Conservation (phyloP, 495 filamentous ascomycete species). For the Halenospora varia region DNA sequence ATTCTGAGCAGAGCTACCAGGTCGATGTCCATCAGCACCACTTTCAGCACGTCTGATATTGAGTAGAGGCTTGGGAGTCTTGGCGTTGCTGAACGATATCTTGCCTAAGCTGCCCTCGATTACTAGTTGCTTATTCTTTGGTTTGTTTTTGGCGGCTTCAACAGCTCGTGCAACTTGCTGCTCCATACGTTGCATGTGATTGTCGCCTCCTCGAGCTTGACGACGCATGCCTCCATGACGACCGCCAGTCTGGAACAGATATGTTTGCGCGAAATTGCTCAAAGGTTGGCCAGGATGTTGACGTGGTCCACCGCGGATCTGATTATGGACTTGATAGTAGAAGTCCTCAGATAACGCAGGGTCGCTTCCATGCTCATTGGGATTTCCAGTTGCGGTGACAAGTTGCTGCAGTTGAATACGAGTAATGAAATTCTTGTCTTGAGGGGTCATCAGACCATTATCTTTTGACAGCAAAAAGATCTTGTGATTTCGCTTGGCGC, state of each 20-base stretch:
- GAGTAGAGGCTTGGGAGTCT: constrained; percentile 88
- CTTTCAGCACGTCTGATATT: constrained; percentile 91
- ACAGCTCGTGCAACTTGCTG: constrained; percentile 97
- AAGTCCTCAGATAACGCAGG: constrained; percentile 86
- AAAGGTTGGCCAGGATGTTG: constrained; percentile 87
- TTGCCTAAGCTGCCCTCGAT: constrained; percentile 98
- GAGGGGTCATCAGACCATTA: constrained; percentile 97
- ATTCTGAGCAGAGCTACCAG: constrained; percentile 32
- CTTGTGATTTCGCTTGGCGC: constrained; percentile 97
- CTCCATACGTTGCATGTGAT: constrained; percentile 98
- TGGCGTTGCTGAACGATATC: constrained; percentile 98
- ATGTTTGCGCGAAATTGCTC: constrained; percentile 96
- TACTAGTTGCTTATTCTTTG: constrained; percentile 97
- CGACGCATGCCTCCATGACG: constrained; percentile 67
- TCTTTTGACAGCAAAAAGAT: constrained; percentile 90
- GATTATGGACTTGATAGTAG: constrained; percentile 95
- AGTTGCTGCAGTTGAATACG: constrained; percentile 96
- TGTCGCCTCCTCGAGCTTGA: constrained; percentile 76
- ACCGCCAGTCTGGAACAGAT: constrained; percentile 87
- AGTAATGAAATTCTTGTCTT: constrained; percentile 99
- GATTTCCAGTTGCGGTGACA: constrained; percentile 83
- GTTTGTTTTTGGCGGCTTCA: constrained; percentile 92
- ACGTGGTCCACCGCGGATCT: constrained; percentile 82
- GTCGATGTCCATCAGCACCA: constrained; percentile 37
- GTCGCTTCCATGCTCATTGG: constrained; percentile 74